Percentiles rank a stretch among this genome's conserved stretches.
These are phyloP conservation scores for Diaporthe ilicicola DNA, from an alignment of 2,329 filamentous ascomycete genomes.

Conservation along the genomic window DNA sequence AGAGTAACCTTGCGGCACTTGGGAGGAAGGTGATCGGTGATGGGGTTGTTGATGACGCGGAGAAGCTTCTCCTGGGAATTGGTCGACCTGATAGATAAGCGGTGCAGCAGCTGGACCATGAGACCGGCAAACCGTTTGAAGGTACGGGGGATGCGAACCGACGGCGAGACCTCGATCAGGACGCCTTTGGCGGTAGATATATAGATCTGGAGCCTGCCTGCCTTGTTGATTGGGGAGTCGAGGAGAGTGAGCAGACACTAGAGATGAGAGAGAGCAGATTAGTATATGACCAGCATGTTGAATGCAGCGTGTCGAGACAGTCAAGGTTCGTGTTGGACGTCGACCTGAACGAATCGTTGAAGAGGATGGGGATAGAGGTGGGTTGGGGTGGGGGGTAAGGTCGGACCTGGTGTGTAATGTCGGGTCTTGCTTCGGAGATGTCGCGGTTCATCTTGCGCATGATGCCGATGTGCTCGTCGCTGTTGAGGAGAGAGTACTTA, in stretches of 20 bases:
- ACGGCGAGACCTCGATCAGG: conserved; percentile 97
- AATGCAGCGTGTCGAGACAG: conserved; percentile 46
- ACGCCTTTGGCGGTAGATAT: conserved; percentile 98
- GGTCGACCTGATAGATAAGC: conserved; percentile 93
- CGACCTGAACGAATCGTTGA: background rate
- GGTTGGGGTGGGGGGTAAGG: conserved; percentile 30
- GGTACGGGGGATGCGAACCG: conserved; percentile 94
- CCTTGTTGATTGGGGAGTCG: conserved; percentile 98
- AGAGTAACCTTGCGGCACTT: conserved; percentile 98
- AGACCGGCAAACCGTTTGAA: conserved; percentile 99
- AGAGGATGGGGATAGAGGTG: conserved; percentile 32
- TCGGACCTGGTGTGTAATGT: conserved; percentile 95
- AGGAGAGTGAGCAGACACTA: conserved; percentile 97
- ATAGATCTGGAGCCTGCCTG: conserved; percentile 96
- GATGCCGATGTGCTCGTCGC: conserved; percentile 97
- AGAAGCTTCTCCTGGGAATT: conserved; percentile 97
- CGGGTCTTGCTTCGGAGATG: conserved; percentile 95
- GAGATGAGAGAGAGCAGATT: conserved; percentile 40
- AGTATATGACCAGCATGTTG: conserved; percentile 50
- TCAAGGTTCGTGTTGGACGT: conserved; percentile 30
- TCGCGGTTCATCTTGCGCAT: conserved; percentile 99
- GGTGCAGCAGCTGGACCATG: conserved; percentile 97
- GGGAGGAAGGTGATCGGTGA: conserved; percentile 93
- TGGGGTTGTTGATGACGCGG: conserved; percentile 97
- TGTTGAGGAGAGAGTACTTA: conserved; percentile 97